Evolutionary conservation across 495 filamentous ascomycete genomes (phyloP).

Genomic region (Penicillium cosmopolitanum): DNA sequence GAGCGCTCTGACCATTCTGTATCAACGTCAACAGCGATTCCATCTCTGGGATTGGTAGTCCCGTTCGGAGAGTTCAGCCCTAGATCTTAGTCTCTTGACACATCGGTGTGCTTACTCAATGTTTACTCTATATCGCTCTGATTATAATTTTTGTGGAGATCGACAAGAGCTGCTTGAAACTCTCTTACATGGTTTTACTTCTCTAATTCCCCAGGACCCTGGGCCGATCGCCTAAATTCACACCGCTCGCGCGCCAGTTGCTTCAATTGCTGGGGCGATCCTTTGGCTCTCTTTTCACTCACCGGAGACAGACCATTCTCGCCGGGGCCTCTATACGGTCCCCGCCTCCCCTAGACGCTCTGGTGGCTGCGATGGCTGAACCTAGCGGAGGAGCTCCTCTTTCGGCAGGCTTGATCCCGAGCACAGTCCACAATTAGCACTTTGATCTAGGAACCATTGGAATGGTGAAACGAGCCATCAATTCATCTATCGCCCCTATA

Average conservation of each 20-base stretch:
- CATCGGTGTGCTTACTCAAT: conserved; percentile 17
- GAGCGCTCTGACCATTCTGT: conserved; percentile 19
- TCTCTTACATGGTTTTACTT: background rate
- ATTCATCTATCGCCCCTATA: background rate
- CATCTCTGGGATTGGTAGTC: conserved; percentile 17
- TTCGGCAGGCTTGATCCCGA: conserved; percentile 12
- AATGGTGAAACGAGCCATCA: conserved; percentile 7
- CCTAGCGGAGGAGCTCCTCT: conserved; percentile 13
- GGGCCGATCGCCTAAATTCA: background rate
- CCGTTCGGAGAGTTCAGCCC: conserved; percentile 25
- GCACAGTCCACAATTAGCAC: background rate
- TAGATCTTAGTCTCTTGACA: conserved; percentile 23
- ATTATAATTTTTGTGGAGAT: background rate
- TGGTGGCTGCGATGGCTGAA: conserved; percentile 27
- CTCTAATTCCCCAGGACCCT: background rate
- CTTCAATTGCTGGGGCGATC: background rate
- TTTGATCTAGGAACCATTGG: background rate
- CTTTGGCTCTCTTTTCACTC: conserved; percentile 17
- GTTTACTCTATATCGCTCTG: background rate
- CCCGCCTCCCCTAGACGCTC: background rate
- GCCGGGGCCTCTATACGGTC: conserved; percentile 7
- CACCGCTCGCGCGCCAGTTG: conserved; percentile 13
- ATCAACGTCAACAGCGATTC: background rate
- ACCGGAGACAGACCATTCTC: conserved; percentile 13
- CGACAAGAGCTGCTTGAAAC: background rate